These are phyloP conservation scores for Clarireedia hainanense DNA, from an alignment of 2,329 filamentous ascomycete genomes.

Conservation along the genomic window DNA sequence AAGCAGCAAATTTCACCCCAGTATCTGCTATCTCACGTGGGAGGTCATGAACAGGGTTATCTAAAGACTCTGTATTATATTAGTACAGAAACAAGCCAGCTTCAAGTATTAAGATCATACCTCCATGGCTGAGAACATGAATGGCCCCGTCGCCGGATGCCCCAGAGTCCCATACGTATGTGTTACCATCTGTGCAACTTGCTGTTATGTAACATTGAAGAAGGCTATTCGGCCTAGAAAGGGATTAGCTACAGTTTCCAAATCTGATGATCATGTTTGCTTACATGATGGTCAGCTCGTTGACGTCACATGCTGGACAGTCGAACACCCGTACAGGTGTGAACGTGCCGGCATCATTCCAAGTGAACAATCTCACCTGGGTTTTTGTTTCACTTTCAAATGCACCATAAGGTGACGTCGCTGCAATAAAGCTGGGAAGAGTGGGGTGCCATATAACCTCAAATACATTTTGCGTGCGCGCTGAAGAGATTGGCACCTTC, in stretches of 20 bases:
- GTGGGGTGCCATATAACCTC: slow-evolving; percentile 57
- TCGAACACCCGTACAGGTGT: slow-evolving; percentile 47
- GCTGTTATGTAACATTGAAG: slow-evolving; percentile 48
- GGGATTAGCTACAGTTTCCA: slow-evolving; percentile 19
- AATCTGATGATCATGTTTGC: slow-evolving; percentile 4
- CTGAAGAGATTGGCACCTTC: slow-evolving; percentile 41
- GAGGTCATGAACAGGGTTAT: slow-evolving; percentile 24
- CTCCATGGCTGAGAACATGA: slow-evolving; percentile 47
- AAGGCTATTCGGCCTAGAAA: slow-evolving; percentile 41
- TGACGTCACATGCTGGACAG: slow-evolving; percentile 53
- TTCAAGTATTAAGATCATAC: slow-evolving; percentile 16
- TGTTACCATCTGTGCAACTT: slow-evolving; percentile 52
- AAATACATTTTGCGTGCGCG: slow-evolving; percentile 52
- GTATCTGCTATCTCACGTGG: slow-evolving; percentile 46
- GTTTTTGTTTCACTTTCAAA: slow-evolving; percentile 41
- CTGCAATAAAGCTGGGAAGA: slow-evolving; percentile 45
- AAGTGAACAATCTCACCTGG: slow-evolving; percentile 47
- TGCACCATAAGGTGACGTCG: slow-evolving; percentile 43
- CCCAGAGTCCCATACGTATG: slow-evolving; percentile 55
- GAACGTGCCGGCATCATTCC: slow-evolving; percentile 32
- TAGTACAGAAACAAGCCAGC: not conserved
- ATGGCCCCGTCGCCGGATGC: slow-evolving; percentile 45
- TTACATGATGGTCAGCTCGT: slow-evolving; percentile 50
- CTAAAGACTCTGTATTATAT: slow-evolving; percentile 21
- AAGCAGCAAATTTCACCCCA: slow-evolving; percentile 56